Conservation (phyloP, 176 grass and related monocot species). For the Hordeum marinum region DNA sequence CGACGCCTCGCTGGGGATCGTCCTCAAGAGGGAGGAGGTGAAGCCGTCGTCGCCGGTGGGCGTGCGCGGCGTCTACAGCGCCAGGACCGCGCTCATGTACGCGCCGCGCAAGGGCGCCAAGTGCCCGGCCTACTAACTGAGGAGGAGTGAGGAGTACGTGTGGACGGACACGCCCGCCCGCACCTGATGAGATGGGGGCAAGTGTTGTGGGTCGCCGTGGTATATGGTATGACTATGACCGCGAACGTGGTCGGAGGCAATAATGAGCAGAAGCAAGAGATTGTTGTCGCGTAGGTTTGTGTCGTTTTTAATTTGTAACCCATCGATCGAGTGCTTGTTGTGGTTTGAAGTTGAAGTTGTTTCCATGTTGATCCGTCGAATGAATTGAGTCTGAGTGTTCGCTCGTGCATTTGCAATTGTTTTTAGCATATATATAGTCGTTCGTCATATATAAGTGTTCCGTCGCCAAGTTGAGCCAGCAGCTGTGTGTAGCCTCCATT, state of each 20-base stretch:
- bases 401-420: too few relatives aligned
- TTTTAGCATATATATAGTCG: too few relatives aligned
- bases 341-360: not conserved
- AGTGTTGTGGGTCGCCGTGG: too few relatives aligned
- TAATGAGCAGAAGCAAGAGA: not conserved
- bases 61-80: slow-evolving; percentile 3
- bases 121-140: slow-evolving; percentile 1
- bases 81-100: slow-evolving; percentile 38
- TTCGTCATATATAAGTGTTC: too few relatives aligned
- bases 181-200: not conserved
- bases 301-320: not conserved
- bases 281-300: not conserved
- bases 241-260: not conserved
- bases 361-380: too few relatives aligned
- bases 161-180: too few relatives aligned
- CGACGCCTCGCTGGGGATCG: slow-evolving; percentile 14
- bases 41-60: not conserved
- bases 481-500: too few relatives aligned
- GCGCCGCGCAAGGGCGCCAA: not conserved
- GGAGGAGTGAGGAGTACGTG: not conserved
- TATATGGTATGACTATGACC: too few relatives aligned
- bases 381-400: too few relatives aligned
- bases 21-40: not conserved
- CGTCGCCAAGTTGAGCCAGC: too few relatives aligned
- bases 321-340: not conserved